Percentiles rank a stretch among this genome's conserved stretches.
phyloP scores from a whole-genome alignment of 2,329 filamentous ascomycete species.

The Geosmithia flava region DNA sequence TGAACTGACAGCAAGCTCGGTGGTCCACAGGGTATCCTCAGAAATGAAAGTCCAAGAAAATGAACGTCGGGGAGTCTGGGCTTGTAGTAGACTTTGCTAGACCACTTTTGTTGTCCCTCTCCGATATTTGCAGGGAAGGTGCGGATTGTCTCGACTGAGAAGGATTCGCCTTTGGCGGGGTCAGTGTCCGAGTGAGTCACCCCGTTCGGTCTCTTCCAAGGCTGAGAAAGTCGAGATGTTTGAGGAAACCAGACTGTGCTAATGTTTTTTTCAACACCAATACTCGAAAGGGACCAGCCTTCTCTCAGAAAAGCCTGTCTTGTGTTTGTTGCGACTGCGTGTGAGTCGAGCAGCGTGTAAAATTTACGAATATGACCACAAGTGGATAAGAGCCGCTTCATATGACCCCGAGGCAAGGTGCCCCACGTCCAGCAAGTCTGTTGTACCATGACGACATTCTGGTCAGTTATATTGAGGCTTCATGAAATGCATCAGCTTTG shows the following conservation, averaged over 20 bases:
- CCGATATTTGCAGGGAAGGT: neutral
- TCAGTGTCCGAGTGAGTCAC: neutral
- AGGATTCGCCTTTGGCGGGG: neutral
- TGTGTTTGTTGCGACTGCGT: neutral
- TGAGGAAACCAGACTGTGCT: neutral
- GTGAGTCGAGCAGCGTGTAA: neutral
- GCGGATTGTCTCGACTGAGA: neutral
- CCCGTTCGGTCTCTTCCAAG: neutral
- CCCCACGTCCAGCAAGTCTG: neutral
- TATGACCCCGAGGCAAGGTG: neutral
- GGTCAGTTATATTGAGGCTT: neutral
- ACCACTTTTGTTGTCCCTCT: no score
- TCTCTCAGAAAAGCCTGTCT: neutral
- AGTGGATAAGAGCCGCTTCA: neutral
- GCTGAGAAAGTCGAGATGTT: neutral
- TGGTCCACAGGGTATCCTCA: no score
- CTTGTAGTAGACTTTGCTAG: no score
- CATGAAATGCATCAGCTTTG: neutral
- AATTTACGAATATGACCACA: neutral
- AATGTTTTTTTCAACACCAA: neutral
- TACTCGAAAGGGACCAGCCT: neutral
- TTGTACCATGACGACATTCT: neutral
- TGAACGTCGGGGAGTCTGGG: no score
- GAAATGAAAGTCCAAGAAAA: no score
- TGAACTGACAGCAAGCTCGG: neutral